Evolutionary conservation across 225 moss, liverwort and hornwort species (phyloP).

Genomic region (Sphagnum tenellum): DNA sequence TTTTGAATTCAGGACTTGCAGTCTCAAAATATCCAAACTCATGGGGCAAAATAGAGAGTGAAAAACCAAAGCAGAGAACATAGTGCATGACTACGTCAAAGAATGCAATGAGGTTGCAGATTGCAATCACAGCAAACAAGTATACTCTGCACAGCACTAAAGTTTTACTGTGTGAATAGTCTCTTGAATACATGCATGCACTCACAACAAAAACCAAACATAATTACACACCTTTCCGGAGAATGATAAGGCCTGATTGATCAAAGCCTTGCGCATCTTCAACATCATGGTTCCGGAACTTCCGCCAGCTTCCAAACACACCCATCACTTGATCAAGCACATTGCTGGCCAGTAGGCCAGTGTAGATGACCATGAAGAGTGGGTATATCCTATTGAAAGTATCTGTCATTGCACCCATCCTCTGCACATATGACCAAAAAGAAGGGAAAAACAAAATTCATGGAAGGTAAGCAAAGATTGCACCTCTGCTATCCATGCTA

Average conservation of each 20-base stretch:
- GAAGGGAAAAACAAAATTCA: neutral
- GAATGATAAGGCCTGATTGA: slow-evolving; percentile 93
- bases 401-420: slow-evolving; percentile 81
- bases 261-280: slow-evolving; percentile 99
- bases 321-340: slow-evolving; percentile 72
- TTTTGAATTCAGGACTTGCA: too few relatives aligned
- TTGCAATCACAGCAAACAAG: too few relatives aligned
- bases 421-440: slow-evolving; percentile 36
- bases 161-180: too few relatives aligned
- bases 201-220: too few relatives aligned
- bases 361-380: slow-evolving; percentile 97
- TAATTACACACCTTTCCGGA: slow-evolving; percentile 64
- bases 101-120: too few relatives aligned
- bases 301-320: slow-evolving; percentile 82
- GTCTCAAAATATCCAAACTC: too few relatives aligned
- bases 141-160: too few relatives aligned
- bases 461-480: slow-evolving; percentile 12
- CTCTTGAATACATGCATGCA: too few relatives aligned
- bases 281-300: slow-evolving; percentile 80
- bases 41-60: too few relatives aligned
- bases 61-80: too few relatives aligned
- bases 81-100: too few relatives aligned
- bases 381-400: slow-evolving; percentile 81
- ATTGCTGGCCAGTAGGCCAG: slow-evolving; percentile 91
- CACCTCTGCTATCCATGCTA: neutral